Evolutionary conservation across 2,329 filamentous ascomycete species (phyloP).

Genomic region (Coniella lustricola): DNA sequence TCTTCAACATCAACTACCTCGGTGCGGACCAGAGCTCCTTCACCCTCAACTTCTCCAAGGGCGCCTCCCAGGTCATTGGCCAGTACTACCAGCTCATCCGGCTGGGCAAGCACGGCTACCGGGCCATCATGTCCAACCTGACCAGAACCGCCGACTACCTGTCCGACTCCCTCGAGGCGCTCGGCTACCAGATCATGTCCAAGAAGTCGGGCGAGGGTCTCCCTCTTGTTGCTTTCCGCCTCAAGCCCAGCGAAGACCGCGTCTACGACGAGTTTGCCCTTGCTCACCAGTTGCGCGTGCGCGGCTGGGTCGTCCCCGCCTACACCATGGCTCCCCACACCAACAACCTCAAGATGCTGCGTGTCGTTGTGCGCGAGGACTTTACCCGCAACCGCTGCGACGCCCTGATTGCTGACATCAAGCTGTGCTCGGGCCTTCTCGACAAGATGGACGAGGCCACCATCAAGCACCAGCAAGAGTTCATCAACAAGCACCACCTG

Average conservation of each 20-base stretch:
- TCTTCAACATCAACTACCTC: slow-evolving; percentile 99
- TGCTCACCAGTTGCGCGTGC: slow-evolving; percentile 77
- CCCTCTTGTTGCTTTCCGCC: slow-evolving; percentile 83
- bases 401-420: slow-evolving; percentile 69
- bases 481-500: slow-evolving; percentile 50
- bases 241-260: slow-evolving; percentile 54
- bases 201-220: slow-evolving; percentile 70
- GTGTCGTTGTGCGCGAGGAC: slow-evolving; percentile 88
- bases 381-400: slow-evolving; percentile 81
- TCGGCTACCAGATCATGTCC: slow-evolving; percentile 87
- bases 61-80: slow-evolving; percentile 87
- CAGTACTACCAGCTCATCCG: slow-evolving; percentile 98
- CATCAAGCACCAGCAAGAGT: slow-evolving; percentile 62
- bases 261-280: slow-evolving; percentile 69
- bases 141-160: slow-evolving; percentile 88
- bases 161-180: slow-evolving; percentile 59
- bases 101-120: slow-evolving; percentile 86
- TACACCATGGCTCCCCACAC: slow-evolving; percentile 96
- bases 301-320: slow-evolving; percentile 89
- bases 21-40: slow-evolving; percentile 93
- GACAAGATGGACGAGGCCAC: slow-evolving; percentile 66
- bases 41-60: slow-evolving; percentile 96
- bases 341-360: slow-evolving; percentile 78
- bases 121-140: slow-evolving; percentile 88
- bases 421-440: slow-evolving; percentile 64